Base-by-base conservation (phyloP, 2,329 filamentous ascomycete species). In the Zymoseptoria brevis region DNA sequence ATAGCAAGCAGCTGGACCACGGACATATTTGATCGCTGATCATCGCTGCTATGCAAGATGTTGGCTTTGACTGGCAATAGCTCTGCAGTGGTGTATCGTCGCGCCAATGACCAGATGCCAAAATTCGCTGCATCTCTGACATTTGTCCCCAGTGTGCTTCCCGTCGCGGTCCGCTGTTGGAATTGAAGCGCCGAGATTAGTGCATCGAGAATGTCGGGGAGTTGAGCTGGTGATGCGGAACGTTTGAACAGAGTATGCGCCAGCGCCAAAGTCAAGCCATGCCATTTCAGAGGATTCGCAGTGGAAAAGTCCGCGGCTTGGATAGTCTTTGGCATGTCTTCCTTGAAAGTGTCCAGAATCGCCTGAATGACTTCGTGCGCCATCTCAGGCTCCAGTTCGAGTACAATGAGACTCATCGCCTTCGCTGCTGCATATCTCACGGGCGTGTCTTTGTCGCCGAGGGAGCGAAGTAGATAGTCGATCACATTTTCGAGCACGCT, bases 41-140 rank as follows among this genome's bases (percentile, higher is more conserved):
- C 50, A 9, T 60, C 59, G 19, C 58, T 59, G 13, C 52, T 55
- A n/a, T 62, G 56, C 9, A 71, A 56, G 8, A 48, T 55, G 1
- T 60, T 56, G 1, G 57, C 54, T n/a, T 83, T 77, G 1, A 95
- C 81, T 0, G 79, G 78, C 9, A 87, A 78, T 6, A 97, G 80
- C 72, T 97, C 93, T 0, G 78, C 70, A 0, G 91, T 96, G 1
- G 84, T 86, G 68, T 97, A 99, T 57, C 93, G 87, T 57, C 94
- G 83, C 21, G 93, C 90, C 7, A 97, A 74, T 1, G 92, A 88
- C 94, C 94, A 99, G 22, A 97, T 87, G 6, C 94, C 94, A 72
- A 97, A 99, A 72, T 92, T 96, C 2, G 94, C 90, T 11, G 94
- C 93, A 76, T 99, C 94, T 53, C 94, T 85, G 16, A 99, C 92